These are phyloP conservation scores for Gossypium mustelinum DNA, from an alignment of 345 rosid genomes.

Conservation along the genomic window DNA sequence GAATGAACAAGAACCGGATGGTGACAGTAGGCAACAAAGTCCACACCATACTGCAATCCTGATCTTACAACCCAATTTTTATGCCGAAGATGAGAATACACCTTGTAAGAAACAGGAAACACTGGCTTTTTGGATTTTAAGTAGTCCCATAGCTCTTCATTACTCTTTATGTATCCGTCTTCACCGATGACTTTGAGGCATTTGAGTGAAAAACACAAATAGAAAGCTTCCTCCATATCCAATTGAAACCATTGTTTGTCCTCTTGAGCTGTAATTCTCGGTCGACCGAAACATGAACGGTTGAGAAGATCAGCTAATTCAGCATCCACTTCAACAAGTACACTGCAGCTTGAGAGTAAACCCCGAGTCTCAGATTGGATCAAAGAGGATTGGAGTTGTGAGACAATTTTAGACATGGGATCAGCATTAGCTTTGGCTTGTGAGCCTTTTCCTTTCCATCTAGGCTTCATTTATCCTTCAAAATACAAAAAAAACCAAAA, in stretches of 20 bases:
- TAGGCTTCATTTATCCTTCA: constrained; percentile 46
- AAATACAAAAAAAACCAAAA: not conserved
- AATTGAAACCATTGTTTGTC: constrained; percentile 70
- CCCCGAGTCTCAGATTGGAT: constrained; percentile 38
- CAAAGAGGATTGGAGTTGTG: constrained; percentile 53
- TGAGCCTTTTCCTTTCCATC: constrained; percentile 84
- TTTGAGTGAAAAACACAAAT: constrained; percentile 43
- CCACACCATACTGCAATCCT: constrained; percentile 72
- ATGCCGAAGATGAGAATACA: constrained; percentile 60
- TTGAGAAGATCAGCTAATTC: constrained; percentile 55
- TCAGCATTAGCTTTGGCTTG: constrained; percentile 68
- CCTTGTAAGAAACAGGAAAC: constrained; percentile 63
- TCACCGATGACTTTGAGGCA: constrained; percentile 51
- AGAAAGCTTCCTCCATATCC: constrained; percentile 81
- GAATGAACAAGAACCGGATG: constrained; percentile 87
- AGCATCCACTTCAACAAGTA: constrained; percentile 45
- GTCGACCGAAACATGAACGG: constrained; percentile 71
- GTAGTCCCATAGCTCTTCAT: constrained; percentile 46
- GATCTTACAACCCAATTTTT: constrained; percentile 79
- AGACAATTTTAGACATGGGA: constrained; percentile 62
- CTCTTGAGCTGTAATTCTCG: constrained; percentile 45
- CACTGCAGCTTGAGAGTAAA: constrained; percentile 45
- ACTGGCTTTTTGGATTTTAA: constrained; percentile 40
- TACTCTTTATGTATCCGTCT: constrained; percentile 28
- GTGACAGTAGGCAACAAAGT: constrained; percentile 73